Evolutionary conservation across 2,329 filamentous ascomycete genomes (phyloP), one percentile per base, ranked within the genome.

Genomic region (Colletotrichum nymphaeae): DNA sequence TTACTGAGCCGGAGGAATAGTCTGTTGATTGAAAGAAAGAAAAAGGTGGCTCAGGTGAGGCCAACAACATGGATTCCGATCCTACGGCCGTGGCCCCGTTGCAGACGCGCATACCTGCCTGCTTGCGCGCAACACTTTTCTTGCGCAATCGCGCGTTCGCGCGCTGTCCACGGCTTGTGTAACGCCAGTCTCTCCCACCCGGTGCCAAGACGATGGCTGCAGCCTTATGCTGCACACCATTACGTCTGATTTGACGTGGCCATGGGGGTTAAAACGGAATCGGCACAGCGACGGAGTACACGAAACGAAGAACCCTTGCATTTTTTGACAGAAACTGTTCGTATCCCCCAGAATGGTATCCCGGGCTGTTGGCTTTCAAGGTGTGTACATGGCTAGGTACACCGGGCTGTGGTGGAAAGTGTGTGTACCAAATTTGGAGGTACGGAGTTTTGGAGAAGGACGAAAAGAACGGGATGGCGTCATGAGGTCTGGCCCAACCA

Each of bases 151-250:
- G 53, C 69, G 69, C 19, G 5, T 6, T 30, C 4, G 28, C 28
- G 55, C 26, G 7, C 26, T 59, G 53, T 32, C 42, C 30, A 35
- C 37, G 8, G 57, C 58, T 42, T 37, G 19, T n/a, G 42, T n/a
- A 49, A 49, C 19, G 42, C 42, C 42, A 42, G 37, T 42, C 14
- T 16, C 12, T 7, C 14, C 16, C 42, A 7, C 42, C 3, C 49
- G n/a, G 46, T 30, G 35, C 28, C 52, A 24, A 35, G 57, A 28
- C 14, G 32, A 42, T 3, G 70, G 70, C 64, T 59, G 66, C 59
- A 59, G 70, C 70, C 66, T 69, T 65, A 26, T n/a, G 58, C 66
- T 72, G 66, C 66, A 64, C 70, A 69, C 70, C 66, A 72, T 67
- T 24, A 22, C 22, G 24, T 16, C 30, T 16, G 37, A 22, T 32